Conservation (phyloP, 164 flowering plant genomes). For the Vitis labrusca region DNA sequence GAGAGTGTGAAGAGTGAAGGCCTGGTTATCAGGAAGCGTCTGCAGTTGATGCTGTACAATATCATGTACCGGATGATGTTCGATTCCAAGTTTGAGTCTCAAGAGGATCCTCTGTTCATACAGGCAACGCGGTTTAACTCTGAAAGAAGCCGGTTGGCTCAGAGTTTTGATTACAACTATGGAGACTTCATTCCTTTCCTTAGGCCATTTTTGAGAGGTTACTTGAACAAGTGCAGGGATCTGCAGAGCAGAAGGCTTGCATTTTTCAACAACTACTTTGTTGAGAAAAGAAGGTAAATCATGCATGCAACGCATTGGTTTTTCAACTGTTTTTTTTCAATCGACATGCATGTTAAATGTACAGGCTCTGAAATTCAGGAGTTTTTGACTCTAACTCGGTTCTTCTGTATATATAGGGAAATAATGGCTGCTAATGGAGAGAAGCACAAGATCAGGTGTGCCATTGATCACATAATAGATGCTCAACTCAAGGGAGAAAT, state of each 20-base stretch:
- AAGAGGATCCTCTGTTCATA: constrained; percentile 56
- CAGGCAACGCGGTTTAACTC: constrained; percentile 47
- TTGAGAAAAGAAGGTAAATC: constrained; percentile 51
- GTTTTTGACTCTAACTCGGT: too few relatives aligned
- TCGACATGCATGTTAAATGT: neutral
- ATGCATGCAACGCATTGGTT: too few relatives aligned
- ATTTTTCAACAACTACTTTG: constrained; percentile 55
- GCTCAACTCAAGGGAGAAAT: constrained; percentile 66
- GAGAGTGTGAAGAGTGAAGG: constrained; percentile 31
- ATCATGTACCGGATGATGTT: constrained; percentile 78
- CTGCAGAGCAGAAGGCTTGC: constrained; percentile 49
- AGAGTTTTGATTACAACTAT: constrained; percentile 75
- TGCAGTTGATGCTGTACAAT: constrained; percentile 73
- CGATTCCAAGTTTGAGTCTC: constrained; percentile 52
- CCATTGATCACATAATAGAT: constrained; percentile 69
- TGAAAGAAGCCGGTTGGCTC: constrained; percentile 71
- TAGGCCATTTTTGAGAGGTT: constrained; percentile 63
- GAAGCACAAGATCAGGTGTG: constrained; percentile 54
- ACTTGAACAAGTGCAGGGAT: constrained; percentile 61
- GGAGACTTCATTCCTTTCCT: constrained; percentile 77
- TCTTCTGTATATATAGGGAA: constrained; percentile 20
- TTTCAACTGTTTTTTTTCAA: neutral
- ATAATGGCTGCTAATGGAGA: constrained; percentile 44
- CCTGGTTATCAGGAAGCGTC: constrained; percentile 47
- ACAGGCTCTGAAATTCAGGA: too few relatives aligned